phyloP scores from a whole-genome alignment of 2,329 filamentous ascomycete genomes.

The Nemania sp. region DNA sequence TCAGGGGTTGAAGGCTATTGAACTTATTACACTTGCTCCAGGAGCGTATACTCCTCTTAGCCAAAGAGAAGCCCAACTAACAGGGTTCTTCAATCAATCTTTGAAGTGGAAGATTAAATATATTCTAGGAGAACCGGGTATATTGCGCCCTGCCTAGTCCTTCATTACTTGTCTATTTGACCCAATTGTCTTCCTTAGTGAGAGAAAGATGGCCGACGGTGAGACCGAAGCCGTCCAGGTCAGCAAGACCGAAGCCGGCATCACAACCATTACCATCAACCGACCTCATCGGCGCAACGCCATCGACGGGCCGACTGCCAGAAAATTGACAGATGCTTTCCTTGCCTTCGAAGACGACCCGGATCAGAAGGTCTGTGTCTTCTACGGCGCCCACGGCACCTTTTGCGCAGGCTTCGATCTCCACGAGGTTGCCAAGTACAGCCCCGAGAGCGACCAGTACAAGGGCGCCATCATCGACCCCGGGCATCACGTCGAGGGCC shows the following conservation, averaged over 20 bases:
- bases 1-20: not conserved
- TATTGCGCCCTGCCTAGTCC: not conserved
- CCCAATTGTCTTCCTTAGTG: not conserved
- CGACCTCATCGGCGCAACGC: slow-evolving; percentile 2
- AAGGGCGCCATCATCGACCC: not conserved
- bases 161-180: not conserved
- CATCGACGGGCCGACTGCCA: slow-evolving; percentile 1
- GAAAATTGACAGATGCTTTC: slow-evolving; percentile 2
- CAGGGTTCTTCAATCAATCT: no score
- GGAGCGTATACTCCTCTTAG: not conserved
- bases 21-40: not conserved
- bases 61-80: not conserved
- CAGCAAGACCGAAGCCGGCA: not conserved
- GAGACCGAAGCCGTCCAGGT: slow-evolving; percentile 4
- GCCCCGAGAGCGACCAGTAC: not conserved
- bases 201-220: not conserved
- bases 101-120: not conserved
- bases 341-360: slow-evolving; percentile 3
- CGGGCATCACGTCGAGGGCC: not conserved
- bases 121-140: not conserved
- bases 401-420: slow-evolving; percentile 17
- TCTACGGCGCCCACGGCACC: slow-evolving; percentile 6
- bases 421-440: slow-evolving; percentile 8
- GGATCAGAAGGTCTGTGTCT: slow-evolving; percentile 11
- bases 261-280: slow-evolving; percentile 8